Evolutionary conservation across 2,329 filamentous ascomycete genomes (phyloP).

Genomic region (Tolypocladium guangdongense): DNA sequence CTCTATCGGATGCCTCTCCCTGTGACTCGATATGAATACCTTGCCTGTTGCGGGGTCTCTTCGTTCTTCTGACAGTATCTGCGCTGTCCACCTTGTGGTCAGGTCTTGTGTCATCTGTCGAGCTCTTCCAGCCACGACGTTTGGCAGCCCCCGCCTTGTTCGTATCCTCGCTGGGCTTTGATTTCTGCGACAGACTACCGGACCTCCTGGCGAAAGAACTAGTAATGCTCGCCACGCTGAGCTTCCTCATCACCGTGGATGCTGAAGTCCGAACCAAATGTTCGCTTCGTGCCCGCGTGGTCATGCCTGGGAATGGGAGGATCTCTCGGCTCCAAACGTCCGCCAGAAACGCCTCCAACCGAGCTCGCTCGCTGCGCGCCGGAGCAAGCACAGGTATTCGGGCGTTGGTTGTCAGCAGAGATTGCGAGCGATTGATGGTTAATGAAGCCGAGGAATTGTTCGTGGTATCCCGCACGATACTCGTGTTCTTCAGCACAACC

Average conservation of each 20-base stretch:
- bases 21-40: neutral
- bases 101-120: neutral
- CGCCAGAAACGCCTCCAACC: conserved; percentile 60
- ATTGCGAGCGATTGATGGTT: conserved; percentile 67
- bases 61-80: neutral
- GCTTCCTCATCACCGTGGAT: conserved; percentile 76
- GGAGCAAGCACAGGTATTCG: conserved; percentile 62
- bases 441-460: conserved; percentile 27
- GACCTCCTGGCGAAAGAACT: conserved; percentile 67
- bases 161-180: neutral
- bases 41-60: neutral
- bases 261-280: conserved; percentile 68
- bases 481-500: conserved; percentile 80
- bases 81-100: neutral
- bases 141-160: neutral
- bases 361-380: conserved; percentile 61
- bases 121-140: neutral
- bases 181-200: conserved; percentile 33
- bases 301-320: conserved; percentile 77
- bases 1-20: neutral
- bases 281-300: conserved; percentile 51
- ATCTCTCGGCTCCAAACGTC: conserved; percentile 79
- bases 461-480: conserved; percentile 48
- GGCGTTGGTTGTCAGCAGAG: conserved; percentile 58
- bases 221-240: conserved; percentile 72